Conservation (phyloP, 345 rosid genomes). For the Luvunga scandens region DNA sequence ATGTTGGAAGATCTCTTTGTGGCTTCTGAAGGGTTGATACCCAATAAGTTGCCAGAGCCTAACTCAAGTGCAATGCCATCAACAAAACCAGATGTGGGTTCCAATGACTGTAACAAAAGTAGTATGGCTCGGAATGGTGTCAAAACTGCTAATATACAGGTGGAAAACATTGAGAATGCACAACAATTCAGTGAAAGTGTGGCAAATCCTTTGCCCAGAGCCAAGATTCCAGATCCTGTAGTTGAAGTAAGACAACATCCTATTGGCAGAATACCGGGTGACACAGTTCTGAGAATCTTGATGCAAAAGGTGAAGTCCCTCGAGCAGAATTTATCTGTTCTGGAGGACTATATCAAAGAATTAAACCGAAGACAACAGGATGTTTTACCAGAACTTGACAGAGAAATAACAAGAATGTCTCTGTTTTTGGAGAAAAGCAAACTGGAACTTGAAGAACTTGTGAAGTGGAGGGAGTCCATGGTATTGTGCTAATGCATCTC, state of each 20-base stretch:
- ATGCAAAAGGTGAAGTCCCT: conserved; percentile 86
- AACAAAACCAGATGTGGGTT: conserved; percentile 28
- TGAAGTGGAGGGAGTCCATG: conserved; percentile 60
- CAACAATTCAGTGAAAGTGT: conserved; percentile 32
- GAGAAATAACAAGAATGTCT: conserved; percentile 52
- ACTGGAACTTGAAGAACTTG: conserved; percentile 51
- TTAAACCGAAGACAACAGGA: conserved; percentile 53
- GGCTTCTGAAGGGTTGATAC: conserved; percentile 38
- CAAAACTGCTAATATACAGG: conserved; percentile 15
- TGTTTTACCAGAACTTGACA: conserved; percentile 52
- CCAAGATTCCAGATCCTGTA: conserved; percentile 48
- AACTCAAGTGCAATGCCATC: conserved; percentile 28
- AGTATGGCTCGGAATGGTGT: conserved; percentile 27
- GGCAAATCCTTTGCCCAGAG: conserved; percentile 22
- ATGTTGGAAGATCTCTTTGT: conserved; percentile 94
- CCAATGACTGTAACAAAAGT: conserved; percentile 28
- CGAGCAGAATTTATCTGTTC: conserved; percentile 62
- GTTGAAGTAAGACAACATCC: conserved; percentile 64
- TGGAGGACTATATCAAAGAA: conserved; percentile 75
- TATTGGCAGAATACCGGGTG: conserved; percentile 55
- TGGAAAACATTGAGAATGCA: conserved; percentile 31
- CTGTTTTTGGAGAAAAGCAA: conserved; percentile 49
- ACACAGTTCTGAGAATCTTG: conserved; percentile 76
- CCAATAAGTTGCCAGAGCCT: conserved; percentile 34
- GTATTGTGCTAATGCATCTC: conserved; percentile 29